Conservation (phyloP, 1,139 yeast genomes). For the Pneumocystis canis region DNA sequence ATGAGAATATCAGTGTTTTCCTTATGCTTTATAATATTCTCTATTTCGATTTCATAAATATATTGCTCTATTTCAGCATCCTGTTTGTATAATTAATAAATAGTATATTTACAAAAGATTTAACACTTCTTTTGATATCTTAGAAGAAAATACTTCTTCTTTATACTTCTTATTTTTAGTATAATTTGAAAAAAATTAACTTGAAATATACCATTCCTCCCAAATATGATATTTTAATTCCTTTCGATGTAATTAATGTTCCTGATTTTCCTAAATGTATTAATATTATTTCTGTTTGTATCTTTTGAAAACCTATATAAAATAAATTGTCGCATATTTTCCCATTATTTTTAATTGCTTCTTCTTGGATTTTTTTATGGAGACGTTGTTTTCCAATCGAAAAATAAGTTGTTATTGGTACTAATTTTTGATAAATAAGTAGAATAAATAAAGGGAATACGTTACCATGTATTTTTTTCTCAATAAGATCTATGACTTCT, state of each 20-base stretch:
- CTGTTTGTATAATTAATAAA: not conserved
- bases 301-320: constrained; percentile 1
- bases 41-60: not conserved
- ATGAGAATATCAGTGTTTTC: constrained; percentile 38
- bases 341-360: constrained; percentile 4
- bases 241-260: constrained; percentile 4
- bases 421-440: not conserved
- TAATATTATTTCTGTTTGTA: not conserved
- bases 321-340: constrained; percentile 11
- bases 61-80: not conserved
- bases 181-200: not conserved
- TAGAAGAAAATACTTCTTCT: not conserved
- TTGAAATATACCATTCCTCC: not conserved
- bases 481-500: constrained; percentile 3
- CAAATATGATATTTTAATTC: constrained; percentile 5
- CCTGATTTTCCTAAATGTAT: constrained; percentile 7
- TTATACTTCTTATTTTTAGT: not conserved
- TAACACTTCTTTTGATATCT: not conserved
- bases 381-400: constrained; percentile 7
- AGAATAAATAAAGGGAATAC: not conserved
- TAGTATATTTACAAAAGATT: not conserved
- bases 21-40: not conserved
- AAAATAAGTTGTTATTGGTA: constrained; percentile 10
- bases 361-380: constrained; percentile 3
- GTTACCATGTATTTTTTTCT: not conserved